Evolutionary conservation across 139 green algal species (phyloP), one percentile per base, ranked within the genome.

Genomic region (Chlorella sp.): DNA sequence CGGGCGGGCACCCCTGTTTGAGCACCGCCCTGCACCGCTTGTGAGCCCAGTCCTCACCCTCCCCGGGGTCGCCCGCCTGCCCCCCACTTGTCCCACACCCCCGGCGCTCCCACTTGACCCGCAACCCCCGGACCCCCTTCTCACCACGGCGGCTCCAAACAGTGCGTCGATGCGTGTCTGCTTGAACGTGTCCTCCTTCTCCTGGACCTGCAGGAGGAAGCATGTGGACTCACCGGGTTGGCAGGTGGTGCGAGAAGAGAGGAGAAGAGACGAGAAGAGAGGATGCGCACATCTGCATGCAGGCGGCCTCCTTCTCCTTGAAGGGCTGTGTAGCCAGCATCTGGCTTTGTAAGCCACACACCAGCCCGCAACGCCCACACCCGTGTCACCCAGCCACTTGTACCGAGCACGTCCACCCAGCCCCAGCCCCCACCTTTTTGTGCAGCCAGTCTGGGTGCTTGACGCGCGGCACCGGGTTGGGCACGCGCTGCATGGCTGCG

Each of bases 371-470:
- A 48, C 76, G 5, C 36, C 76, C 34, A 12, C 14, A 28, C 32
- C 53, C 22, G 28, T 53, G 2, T 24, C 53, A 21, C 18, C 30
- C 53, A 48, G 5, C 53, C 28, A 32, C 3, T 0, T 28, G 64
- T 18, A n/a, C n/a, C n/a, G 60, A 14, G 60, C 60, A 18, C 60
- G 60, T 14, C 64, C 64, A 14, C 37, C 37, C 77, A 19, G 12
- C 30, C 30, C 57, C 11, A 32, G 30, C 48, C 53, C 12, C 85
- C 61, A 93, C 92, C 92, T 91, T 93, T 91, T 97, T 98, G 91
- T 95, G 88, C 81, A 99, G 96, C 98, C 98, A 99, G 94, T 99
- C 97, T 5, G 98, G 98, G 93, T 99, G 97, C 78, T 91, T 91
- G 34, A 99, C 95, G 0, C 96, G 89, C 0, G 95, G 95, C 61